Conservation (phyloP, 1,139 yeast species). For the Protomyces gravidus region DNA sequence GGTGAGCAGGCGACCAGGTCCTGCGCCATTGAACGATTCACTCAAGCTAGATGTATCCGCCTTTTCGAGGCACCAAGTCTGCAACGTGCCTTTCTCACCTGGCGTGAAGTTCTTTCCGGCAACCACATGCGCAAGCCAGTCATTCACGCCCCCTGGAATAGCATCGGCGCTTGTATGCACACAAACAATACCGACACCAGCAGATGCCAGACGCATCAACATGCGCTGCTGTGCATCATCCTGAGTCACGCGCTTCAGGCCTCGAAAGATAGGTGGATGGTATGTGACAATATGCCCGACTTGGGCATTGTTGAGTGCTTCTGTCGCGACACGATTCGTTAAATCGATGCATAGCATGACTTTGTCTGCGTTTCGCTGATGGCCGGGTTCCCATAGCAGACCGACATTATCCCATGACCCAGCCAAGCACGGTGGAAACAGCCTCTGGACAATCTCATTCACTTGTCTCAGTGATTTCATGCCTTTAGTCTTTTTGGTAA, state of each 20-base stretch:
- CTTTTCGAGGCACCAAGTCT: conserved; percentile 31
- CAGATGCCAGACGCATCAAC: conserved; percentile 63
- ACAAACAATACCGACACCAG: conserved; percentile 78
- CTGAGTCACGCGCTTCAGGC: conserved; percentile 69
- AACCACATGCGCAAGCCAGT: conserved; percentile 72
- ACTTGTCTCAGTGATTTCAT: conserved; percentile 1
- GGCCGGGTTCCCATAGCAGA: conserved; percentile 62
- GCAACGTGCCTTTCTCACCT: conserved; percentile 6
- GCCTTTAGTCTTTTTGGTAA: too few relatives aligned
- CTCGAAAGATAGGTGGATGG: conserved; percentile 87
- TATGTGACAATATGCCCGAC: conserved; percentile 62
- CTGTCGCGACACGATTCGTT: conserved; percentile 77
- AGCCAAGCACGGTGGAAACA: conserved; percentile 70
- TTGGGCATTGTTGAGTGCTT: conserved; percentile 56
- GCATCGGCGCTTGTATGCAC: conserved; percentile 98
- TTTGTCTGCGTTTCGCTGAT: conserved; percentile 30
- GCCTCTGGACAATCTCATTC: conserved; percentile 49
- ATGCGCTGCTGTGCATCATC: conserved; percentile 76
- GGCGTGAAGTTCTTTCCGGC: conserved; percentile 36
- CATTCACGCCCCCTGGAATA: conserved; percentile 86
- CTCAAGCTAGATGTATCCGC: conserved; percentile 32
- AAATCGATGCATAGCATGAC: conserved; percentile 76
- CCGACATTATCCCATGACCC: conserved; percentile 98
- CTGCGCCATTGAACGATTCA: conserved; percentile 53
- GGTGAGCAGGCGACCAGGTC: conserved; percentile 74